Base-by-base conservation (phyloP, 2,329 filamentous ascomycete genomes). In the Lecanicillium sp. region DNA sequence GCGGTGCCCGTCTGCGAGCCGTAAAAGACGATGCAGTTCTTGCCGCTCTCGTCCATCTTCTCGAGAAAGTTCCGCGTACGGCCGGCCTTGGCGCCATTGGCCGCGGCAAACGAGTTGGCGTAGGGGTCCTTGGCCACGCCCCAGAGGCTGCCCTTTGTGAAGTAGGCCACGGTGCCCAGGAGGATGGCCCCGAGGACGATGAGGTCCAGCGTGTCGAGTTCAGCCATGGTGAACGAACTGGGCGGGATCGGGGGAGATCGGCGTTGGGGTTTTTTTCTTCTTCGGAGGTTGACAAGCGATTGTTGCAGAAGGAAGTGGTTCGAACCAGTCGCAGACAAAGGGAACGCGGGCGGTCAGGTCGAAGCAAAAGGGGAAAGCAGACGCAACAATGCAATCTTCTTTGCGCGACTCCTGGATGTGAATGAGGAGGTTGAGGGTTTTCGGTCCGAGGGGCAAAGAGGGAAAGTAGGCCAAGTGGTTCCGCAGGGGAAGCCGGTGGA, bases 1-100 rank as follows among this genome's bases (percentile, higher is more conserved):
- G 92, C 92, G 29, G 92, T 98, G 54, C 92, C 92, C 15, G 92
- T 98, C 68, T 98, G 92, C 22, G 92, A 98, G 50, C 92, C 92
- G 60, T 96, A 98, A 72, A 98, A 96, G 55, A 98, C 84, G 48
- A 98, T 83, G 62, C 90, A 96, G 69, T 98, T 97, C 71, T 97
- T 98, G 62, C 81, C 83, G 10, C 79, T 81, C 69, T 97, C 88
- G 17, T 96, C 86, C 81, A 98, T 84, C 69, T 94, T 94, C 72
- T 97, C 86, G 44, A 96, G 59, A 47, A 98, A 89, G 62, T 96
- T 89, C 51, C 92, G 76, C 44, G 89, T 90, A 69, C 88, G 89
- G 51, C 82, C 87, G 9, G 84, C 73, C 67, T 87, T 94, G 47
- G 73, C 72, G 48, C 74, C 78, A 62, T 74, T 77, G 62, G 77